phyloP scores from a whole-genome alignment of 768 basidiomycete species.

The Rhodotorula taiwanensis region DNA sequence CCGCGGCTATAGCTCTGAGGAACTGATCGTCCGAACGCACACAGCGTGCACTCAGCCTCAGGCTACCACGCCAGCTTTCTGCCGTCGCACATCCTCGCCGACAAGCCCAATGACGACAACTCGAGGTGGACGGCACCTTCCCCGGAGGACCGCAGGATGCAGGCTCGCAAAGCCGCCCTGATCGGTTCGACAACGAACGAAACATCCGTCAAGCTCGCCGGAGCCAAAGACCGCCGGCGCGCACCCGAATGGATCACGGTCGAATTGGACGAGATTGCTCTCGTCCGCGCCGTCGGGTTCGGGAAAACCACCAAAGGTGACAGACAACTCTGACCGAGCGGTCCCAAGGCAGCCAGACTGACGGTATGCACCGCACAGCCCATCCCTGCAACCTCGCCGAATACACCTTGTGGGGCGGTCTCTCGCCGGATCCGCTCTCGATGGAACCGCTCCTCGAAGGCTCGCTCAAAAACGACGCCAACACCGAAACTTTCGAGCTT shows the following conservation, averaged over 20 bases:
- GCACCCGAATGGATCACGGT: constrained; percentile 26
- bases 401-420: constrained; percentile 36
- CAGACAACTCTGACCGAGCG: background rate
- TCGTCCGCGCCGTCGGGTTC: constrained; percentile 22
- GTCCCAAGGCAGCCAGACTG: background rate
- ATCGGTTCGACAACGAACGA: background rate
- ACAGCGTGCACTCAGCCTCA: constrained; percentile 21
- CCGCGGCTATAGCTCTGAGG: too few species aligned
- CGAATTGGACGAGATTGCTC: constrained; percentile 13
- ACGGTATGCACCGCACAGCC: background rate
- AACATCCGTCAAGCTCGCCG: background rate
- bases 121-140: constrained; percentile 27
- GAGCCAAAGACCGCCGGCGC: background rate
- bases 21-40: too few species aligned
- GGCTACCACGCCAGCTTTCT: constrained; percentile 8
- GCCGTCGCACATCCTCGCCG: constrained; percentile 7
- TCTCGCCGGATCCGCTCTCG: constrained; percentile 20
- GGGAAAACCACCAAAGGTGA: constrained; percentile 28
- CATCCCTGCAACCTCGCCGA: constrained; percentile 39
- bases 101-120: constrained; percentile 1
- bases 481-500: constrained; percentile 17
- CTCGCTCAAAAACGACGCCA: constrained; percentile 32
- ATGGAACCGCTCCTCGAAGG: constrained; percentile 34
- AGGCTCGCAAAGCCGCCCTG: background rate
- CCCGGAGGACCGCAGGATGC: constrained; percentile 6